Conservation (phyloP, 1,139 yeast genomes). For the Kodamaea plutei region DNA sequence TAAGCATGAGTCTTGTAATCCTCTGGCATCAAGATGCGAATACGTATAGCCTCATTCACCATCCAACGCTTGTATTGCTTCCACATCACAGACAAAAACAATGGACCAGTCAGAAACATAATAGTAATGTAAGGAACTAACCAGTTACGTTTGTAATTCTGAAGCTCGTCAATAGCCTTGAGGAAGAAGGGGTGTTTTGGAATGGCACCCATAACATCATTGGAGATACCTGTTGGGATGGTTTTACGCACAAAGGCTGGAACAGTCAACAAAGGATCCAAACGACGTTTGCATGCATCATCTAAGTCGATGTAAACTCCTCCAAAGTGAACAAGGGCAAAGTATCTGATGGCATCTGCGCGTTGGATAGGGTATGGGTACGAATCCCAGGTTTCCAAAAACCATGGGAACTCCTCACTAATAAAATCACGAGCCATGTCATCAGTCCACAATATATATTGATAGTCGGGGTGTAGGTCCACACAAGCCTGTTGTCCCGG, state of each 20-base stretch:
- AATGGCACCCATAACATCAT: constrained; percentile 88
- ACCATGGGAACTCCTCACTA: constrained; percentile 79
- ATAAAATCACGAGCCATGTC: constrained; percentile 77
- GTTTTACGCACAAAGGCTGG: constrained; percentile 90
- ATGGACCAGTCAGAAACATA: constrained; percentile 92
- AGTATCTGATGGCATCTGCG: constrained; percentile 91
- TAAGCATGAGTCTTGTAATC: constrained; percentile 57
- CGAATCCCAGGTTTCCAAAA: constrained; percentile 68
- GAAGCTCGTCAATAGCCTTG: constrained; percentile 61
- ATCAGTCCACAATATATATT: constrained; percentile 90
- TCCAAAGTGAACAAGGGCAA: constrained; percentile 77
- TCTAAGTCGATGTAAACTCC: constrained; percentile 90
- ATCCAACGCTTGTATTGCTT: constrained; percentile 83
- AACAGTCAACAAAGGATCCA: constrained; percentile 75
- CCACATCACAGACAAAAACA: constrained; percentile 82
- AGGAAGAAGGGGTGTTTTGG: constrained; percentile 84
- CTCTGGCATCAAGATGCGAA: constrained; percentile 66
- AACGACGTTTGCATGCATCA: constrained; percentile 73
- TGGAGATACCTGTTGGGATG: constrained; percentile 85
- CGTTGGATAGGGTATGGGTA: constrained; percentile 81
- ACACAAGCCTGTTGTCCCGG: constrained; percentile 73
- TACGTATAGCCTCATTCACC: constrained; percentile 56
- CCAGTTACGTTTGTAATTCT: constrained; percentile 68
- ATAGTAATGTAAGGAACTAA: constrained; percentile 83
- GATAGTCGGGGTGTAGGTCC: constrained; percentile 79